These are phyloP conservation scores for Poa pratensis DNA, from an alignment of 176 grass and related monocot species.

Conservation along the genomic window DNA sequence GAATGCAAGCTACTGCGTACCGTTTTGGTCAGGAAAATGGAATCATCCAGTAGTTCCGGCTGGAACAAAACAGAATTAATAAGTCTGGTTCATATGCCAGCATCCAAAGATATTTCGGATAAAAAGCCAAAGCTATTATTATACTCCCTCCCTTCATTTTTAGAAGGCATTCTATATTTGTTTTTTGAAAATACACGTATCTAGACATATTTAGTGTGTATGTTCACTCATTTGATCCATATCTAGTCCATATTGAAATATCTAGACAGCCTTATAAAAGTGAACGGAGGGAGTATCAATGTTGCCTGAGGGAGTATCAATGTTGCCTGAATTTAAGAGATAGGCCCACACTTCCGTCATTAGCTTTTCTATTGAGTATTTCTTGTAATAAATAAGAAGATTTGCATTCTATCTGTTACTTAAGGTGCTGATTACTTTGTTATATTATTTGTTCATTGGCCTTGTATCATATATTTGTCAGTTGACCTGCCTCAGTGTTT, in stretches of 20 bases:
- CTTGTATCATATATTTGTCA: conserved; percentile 2
- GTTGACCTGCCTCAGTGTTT: neutral
- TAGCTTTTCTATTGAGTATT: conserved; percentile 17
- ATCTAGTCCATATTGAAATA: too few relatives aligned
- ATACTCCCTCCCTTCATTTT: too few relatives aligned
- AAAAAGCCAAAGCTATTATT: conserved; percentile 1
- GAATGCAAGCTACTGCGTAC: neutral
- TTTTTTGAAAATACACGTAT: too few relatives aligned
- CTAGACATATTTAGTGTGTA: too few relatives aligned
- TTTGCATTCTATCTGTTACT: conserved; percentile 11
- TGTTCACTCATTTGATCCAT: too few relatives aligned
- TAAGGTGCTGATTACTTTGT: conserved; percentile 12
- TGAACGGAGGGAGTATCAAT: neutral
- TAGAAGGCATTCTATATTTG: too few relatives aligned
- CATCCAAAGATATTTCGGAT: neutral
- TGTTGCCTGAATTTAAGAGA: conserved; percentile 9
- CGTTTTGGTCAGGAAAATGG: neutral
- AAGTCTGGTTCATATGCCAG: conserved; percentile 2
- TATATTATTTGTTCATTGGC: conserved; percentile 27
- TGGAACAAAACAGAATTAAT: neutral
- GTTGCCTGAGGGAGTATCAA: neutral
- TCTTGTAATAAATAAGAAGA: conserved; percentile 4
- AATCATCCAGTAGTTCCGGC: neutral
- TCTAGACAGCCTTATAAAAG: too few relatives aligned
- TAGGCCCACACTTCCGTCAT: neutral